phyloP scores from a whole-genome alignment of 495 filamentous ascomycete genomes.

The Melanomma pulvis-pyrius region DNA sequence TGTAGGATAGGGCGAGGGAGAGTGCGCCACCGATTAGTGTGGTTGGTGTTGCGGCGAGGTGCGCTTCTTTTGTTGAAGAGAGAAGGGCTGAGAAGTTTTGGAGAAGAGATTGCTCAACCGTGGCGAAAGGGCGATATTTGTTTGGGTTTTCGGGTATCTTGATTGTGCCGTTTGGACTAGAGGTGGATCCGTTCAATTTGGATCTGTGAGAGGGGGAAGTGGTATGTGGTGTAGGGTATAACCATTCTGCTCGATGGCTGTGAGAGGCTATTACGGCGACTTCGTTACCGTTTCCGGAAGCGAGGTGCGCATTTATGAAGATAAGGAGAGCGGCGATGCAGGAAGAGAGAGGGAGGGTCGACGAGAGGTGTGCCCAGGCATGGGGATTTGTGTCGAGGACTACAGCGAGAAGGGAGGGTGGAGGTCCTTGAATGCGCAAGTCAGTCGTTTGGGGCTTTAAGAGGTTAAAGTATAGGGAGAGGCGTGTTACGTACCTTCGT shows the following conservation, averaged over 20 bases:
- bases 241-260: slow-evolving; percentile 78
- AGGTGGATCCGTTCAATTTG: slow-evolving; percentile 29
- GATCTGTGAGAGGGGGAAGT: slow-evolving; percentile 20
- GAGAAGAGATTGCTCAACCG: slow-evolving; percentile 78
- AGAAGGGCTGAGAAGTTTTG: slow-evolving; percentile 70
- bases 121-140: slow-evolving; percentile 89
- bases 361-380: slow-evolving; percentile 80
- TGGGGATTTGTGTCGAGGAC: slow-evolving; percentile 96
- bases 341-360: slow-evolving; percentile 78
- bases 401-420: slow-evolving; percentile 86
- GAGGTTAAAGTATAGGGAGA: not conserved
- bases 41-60: slow-evolving; percentile 65
- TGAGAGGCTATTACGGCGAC: slow-evolving; percentile 92
- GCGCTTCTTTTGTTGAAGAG: slow-evolving; percentile 59
- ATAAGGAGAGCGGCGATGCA: slow-evolving; percentile 89
- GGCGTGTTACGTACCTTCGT: slow-evolving; percentile 49
- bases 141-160: slow-evolving; percentile 61
- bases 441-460: not conserved
- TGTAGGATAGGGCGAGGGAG: slow-evolving; percentile 85
- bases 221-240: slow-evolving; percentile 67
- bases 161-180: slow-evolving; percentile 48
- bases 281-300: slow-evolving; percentile 88
- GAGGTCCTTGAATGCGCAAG: slow-evolving; percentile 53
- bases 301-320: slow-evolving; percentile 94
- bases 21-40: slow-evolving; percentile 90